These are phyloP conservation scores for Elongisporangium undulatum DNA, from an alignment of 352 stramenopile species.

Conservation along the genomic window DNA sequence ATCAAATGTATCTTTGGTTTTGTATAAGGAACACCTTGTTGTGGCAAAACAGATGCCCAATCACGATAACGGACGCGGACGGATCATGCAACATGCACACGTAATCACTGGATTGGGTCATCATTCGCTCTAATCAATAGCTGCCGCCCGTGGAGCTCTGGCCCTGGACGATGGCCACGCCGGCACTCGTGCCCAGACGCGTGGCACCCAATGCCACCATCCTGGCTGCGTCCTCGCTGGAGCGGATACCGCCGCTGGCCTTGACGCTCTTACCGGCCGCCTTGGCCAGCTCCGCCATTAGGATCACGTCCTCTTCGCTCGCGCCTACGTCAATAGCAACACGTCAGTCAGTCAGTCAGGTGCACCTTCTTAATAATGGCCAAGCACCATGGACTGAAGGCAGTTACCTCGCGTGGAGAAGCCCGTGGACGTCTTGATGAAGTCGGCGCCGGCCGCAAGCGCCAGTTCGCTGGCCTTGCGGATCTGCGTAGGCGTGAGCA, in stretches of 20 bases:
- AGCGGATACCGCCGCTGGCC: constrained; percentile 77
- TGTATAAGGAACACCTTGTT: background rate
- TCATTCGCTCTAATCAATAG: background rate
- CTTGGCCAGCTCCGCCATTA: constrained; percentile 65
- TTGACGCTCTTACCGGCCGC: constrained; percentile 72
- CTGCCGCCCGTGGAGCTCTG: constrained; percentile 3
- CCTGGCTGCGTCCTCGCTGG: constrained; percentile 47
- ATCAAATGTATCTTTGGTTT: background rate
- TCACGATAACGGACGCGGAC: background rate
- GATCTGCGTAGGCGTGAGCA: constrained; percentile 71
- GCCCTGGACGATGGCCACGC: constrained; percentile 61
- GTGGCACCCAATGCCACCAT: constrained; percentile 75
- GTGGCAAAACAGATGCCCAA: background rate
- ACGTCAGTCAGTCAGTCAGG: constrained; percentile 3
- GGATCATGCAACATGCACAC: background rate
- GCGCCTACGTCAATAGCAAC: constrained; percentile 27
- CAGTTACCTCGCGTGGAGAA: constrained; percentile 70
- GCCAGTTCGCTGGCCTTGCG: constrained; percentile 59
- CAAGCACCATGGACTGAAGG: background rate
- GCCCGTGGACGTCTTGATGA: constrained; percentile 87
- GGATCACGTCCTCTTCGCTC: constrained; percentile 69
- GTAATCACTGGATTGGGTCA: constrained; percentile 1
- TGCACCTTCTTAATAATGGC: background rate
- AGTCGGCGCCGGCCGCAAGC: constrained; percentile 68
- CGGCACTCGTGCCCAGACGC: constrained; percentile 60